Evolutionary conservation across 768 basidiomycete genomes (phyloP).

Genomic region (Pilatotrama ljubarskyi): DNA sequence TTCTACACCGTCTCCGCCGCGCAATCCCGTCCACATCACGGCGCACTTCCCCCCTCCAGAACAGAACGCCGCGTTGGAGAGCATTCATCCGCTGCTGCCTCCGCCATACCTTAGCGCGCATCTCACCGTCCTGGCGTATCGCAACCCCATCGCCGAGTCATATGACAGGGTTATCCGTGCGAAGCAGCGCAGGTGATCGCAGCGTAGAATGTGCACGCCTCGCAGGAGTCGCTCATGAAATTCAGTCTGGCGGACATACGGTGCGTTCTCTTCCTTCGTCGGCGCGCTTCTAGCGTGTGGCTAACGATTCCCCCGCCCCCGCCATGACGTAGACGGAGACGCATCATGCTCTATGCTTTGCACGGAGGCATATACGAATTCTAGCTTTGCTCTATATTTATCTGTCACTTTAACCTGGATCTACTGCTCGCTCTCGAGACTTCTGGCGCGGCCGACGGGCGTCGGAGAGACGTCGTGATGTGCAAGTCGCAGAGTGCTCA

Average conservation of each 20-base stretch:
- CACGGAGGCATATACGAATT: background rate
- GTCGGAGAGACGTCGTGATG: background rate
- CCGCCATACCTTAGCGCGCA: constrained; percentile 72
- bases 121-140: constrained; percentile 63
- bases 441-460: background rate
- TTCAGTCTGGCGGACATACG: background rate
- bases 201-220: background rate
- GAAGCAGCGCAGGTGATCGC: constrained; percentile 38
- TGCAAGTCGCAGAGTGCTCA: background rate
- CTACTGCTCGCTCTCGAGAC: constrained; percentile 7
- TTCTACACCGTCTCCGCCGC: constrained; percentile 32
- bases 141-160: constrained; percentile 68
- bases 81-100: constrained; percentile 69
- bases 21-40: constrained; percentile 43
- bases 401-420: constrained; percentile 17
- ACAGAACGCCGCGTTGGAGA: constrained; percentile 53
- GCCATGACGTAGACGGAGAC: constrained; percentile 1
- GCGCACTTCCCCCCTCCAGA: constrained; percentile 67
- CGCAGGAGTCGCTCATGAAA: background rate
- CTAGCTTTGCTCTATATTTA: constrained; percentile 17
- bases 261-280: background rate
- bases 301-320: background rate
- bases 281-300: background rate
- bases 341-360: background rate
- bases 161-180: constrained; percentile 66